These are phyloP conservation scores for Elsinoe fawcettii DNA, from an alignment of 2,329 filamentous ascomycete genomes.

Conservation along the genomic window DNA sequence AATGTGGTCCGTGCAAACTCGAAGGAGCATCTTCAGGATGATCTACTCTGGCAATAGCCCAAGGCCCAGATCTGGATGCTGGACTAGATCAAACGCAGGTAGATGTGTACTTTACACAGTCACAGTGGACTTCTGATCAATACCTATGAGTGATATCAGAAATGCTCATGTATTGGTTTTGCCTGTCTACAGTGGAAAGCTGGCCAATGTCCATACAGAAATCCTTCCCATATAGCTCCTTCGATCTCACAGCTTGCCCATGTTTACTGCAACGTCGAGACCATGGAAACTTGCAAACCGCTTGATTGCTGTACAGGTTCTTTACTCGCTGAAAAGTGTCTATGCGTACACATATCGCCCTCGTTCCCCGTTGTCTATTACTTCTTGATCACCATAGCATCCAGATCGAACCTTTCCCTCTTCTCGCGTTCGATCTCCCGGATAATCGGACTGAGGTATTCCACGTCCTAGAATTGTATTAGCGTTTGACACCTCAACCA, in stretches of 20 bases:
- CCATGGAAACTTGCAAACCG: not conserved
- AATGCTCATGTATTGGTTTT: constrained; percentile 2
- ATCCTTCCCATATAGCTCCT: not conserved
- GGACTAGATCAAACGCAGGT: too few relatives aligned
- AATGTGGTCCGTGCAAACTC: constrained; percentile 1
- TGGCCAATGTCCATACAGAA: not conserved
- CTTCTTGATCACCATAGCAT: constrained; percentile 52
- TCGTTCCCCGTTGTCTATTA: not conserved
- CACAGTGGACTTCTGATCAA: too few relatives aligned
- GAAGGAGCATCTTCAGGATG: not conserved
- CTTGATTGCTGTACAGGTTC: constrained; percentile 11
- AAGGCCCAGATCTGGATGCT: too few relatives aligned
- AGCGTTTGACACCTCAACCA: not conserved
- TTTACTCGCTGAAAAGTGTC: constrained; percentile 10
- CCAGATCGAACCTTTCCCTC: constrained; percentile 60
- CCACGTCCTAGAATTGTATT: constrained; percentile 47
- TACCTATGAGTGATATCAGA: not conserved
- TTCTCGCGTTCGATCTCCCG: constrained; percentile 59
- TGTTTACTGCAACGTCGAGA: not conserved
- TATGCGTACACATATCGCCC: constrained; percentile 7
- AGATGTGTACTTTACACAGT: too few relatives aligned
- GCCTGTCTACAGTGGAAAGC: constrained; percentile 1
- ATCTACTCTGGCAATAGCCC: too few relatives aligned
- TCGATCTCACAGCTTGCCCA: not conserved
- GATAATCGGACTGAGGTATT: constrained; percentile 62